Evolutionary conservation across 2,329 filamentous ascomycete genomes (phyloP), one percentile per base, ranked within the genome.

Genomic region (Calycina marina): DNA sequence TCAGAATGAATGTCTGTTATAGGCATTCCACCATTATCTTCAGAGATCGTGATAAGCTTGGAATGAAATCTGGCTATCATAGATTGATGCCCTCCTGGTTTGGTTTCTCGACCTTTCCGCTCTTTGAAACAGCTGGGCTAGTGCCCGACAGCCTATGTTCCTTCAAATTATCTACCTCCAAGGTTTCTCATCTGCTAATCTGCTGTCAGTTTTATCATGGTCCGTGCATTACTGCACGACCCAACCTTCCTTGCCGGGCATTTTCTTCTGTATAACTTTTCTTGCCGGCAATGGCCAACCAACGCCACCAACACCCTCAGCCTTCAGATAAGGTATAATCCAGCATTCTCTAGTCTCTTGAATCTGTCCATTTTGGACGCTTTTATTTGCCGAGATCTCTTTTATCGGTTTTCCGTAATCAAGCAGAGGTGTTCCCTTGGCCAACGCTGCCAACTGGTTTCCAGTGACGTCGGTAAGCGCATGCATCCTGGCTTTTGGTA

Each of bases 341-440:
- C 81, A 92, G 46, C 80, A 85, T 56, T 90, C 78, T 30, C 86
- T 68, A 40, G 58, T 38, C 51, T 60, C 14, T 51, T 28, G 52
- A 59, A 58, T 45, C 62, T 63, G 26, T 53, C 58, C 30, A 54
- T 57, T 29, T 8, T 16, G 18, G 14, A 28, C 30, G 18, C 22
- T 14, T 40, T 67, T 62, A 4, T 59, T 50, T 42, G 68, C 60
- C n/a, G n/a, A n/a, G 10, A 81, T 69, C 61, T 90, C 86, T 45
- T 90, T 90, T 51, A 94, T 76, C 1, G 90, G 88, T 60, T 96
- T 96, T 3, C 84, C 82, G 44, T 88, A 85, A 22, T 71, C 71
- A 14, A 96, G 55, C 33, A 98, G 60, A 30, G 85, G 82, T 9
- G 90, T 96, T 0, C 81, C 82, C 51, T 84, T 78, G 4, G 85